These are phyloP conservation scores for Cercospora canescens DNA, from an alignment of 2,329 filamentous ascomycete species.

Conservation along the genomic window DNA sequence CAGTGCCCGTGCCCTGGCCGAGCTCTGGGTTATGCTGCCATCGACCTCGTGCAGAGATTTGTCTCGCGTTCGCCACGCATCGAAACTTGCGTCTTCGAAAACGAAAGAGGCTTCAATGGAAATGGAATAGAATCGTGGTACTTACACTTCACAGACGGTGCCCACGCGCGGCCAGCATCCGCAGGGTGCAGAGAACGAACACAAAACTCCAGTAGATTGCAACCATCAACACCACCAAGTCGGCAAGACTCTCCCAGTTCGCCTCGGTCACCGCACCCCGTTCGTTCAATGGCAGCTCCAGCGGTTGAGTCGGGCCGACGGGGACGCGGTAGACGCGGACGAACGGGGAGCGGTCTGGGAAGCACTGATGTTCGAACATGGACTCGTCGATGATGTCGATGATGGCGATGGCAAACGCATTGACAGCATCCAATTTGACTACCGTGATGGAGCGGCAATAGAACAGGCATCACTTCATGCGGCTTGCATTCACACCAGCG, in stretches of 20 bases:
- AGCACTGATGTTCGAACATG: conserved; percentile 6
- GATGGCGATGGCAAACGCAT: background rate
- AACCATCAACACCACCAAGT: background rate
- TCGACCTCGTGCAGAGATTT: background rate
- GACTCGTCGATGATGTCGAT: background rate
- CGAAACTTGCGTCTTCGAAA: background rate
- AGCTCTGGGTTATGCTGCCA: background rate
- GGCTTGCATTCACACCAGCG: background rate
- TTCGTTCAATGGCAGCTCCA: background rate
- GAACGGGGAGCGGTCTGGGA: background rate
- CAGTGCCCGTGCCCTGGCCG: background rate
- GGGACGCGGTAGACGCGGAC: conserved; percentile 4
- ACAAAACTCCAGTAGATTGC: background rate
- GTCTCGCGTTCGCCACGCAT: background rate
- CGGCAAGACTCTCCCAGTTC: background rate
- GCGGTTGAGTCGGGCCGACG: background rate
- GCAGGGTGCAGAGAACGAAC: background rate
- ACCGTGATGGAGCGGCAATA: background rate
- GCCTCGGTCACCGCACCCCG: background rate
- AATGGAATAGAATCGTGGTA: background rate
- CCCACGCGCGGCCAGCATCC: background rate
- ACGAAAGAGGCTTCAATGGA: background rate
- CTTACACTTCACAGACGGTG: background rate
- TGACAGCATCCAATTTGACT: background rate
- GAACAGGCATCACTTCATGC: background rate